Percentiles rank a stretch among this genome's conserved stretches.
Conservation (phyloP, 2,329 filamentous ascomycete genomes). For the Penicillium sp. region DNA sequence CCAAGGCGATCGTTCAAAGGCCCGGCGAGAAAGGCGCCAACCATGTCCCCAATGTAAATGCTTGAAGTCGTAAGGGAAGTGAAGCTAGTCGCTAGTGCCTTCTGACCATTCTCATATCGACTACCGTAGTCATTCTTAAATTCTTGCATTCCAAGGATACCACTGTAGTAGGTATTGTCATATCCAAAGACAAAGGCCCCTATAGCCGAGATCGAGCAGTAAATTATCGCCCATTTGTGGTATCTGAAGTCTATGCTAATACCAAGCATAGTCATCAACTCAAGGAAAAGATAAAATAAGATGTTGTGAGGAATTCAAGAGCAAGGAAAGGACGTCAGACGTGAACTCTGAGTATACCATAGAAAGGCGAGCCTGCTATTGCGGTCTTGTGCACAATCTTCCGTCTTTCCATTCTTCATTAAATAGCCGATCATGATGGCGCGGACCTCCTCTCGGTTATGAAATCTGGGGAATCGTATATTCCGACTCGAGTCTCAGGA, state of each 20-base stretch:
- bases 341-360: too few relatives aligned
- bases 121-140: slow-evolving; percentile 32
- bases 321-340: not conserved
- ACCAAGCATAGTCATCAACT: not conserved
- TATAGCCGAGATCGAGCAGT: slow-evolving; percentile 31
- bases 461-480: not conserved
- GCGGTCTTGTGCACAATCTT: too few relatives aligned
- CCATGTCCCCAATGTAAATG: slow-evolving; percentile 47
- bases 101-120: slow-evolving; percentile 21
- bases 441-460: not conserved
- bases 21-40: slow-evolving; percentile 40
- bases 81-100: slow-evolving; percentile 28
- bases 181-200: slow-evolving; percentile 35
- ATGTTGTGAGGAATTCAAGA: not conserved
- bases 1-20: slow-evolving; percentile 45
- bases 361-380: too few relatives aligned
- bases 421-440: not conserved
- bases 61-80: slow-evolving; percentile 42
- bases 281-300: not conserved
- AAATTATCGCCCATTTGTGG: slow-evolving; percentile 30
- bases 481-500: too few relatives aligned
- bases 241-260: slow-evolving; percentile 23
- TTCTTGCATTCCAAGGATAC: slow-evolving; percentile 31
- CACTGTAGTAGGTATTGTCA: slow-evolving; percentile 36
- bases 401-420: not conserved